Base-by-base conservation (phyloP, 352 stramenopile genomes). In the Aphanomyces euteiches region DNA sequence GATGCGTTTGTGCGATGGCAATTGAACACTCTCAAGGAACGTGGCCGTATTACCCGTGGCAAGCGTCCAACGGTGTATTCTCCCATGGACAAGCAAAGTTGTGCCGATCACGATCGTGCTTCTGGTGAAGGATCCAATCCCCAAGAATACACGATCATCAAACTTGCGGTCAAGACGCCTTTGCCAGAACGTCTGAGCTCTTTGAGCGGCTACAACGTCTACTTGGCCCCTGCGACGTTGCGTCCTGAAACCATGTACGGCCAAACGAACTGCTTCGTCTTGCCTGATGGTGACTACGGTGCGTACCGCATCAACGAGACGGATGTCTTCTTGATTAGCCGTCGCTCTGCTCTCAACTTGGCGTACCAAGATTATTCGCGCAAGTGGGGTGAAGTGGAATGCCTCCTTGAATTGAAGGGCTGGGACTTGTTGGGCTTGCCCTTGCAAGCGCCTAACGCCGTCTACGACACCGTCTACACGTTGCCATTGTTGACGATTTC, bases 231-330 rank as follows among this genome's bases (percentile, higher is more conserved):
- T 1, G 98, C 98, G 5, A 99, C 98, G 40, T 87, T 99, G 40
- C 93, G 98, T 69, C 96, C 98, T 0, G 98, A 99, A 83, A 99
- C 98, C 54, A 99, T 99, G 93, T 98, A 99, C 78, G 98, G 98
- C 58, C 98, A 99, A 87, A 99, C 98, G 12, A 99, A 99, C 87
- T 99, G 97, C 88, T 99, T 99, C 75, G 96, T 99, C 72, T 87
- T 99, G 47, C 98, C 98, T 7, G 92, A 97, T 21, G 97, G 97
- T 67, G 94, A 99, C 79, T 99, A 99, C 81, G 97, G 97, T 67
- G 96, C 96, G 5, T 99, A 97, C 84, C 79, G 98, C 63, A 93
- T 98, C 67, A 94, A 96, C 74, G 85, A 98, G 73, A 79, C 90
- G 66, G 95, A 99, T 67, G 88, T 99, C 47, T 98, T 98, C 76